Conservation (phyloP, 140 eudicot species). For the Stevia rebaudiana region DNA sequence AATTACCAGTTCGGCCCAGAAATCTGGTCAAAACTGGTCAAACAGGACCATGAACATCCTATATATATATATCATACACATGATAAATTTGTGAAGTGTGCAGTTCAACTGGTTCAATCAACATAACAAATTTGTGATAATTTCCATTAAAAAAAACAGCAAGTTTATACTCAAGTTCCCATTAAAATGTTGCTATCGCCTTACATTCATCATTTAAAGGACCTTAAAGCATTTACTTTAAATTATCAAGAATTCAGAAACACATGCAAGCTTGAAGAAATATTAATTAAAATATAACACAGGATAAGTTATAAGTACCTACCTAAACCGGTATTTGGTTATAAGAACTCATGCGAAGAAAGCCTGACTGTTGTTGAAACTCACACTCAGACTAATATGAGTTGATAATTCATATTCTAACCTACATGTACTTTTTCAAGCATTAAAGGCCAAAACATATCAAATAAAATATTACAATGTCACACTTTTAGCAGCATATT, state of each 20-base stretch:
- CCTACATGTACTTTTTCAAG: background rate
- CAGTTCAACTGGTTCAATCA: background rate
- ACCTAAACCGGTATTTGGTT: conserved; percentile 3
- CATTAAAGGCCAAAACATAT: background rate
- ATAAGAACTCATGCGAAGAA: background rate
- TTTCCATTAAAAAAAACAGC: background rate
- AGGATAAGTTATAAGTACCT: background rate
- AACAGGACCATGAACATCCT: no score
- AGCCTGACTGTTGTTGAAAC: background rate
- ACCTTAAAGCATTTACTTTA: background rate
- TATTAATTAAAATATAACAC: background rate
- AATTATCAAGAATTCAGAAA: background rate
- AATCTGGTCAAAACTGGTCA: no score
- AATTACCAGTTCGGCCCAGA: no score
- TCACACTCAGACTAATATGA: background rate
- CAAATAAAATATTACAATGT: background rate
- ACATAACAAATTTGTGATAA: no score
- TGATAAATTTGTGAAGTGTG: background rate
- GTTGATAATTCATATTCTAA: background rate
- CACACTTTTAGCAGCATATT: background rate
- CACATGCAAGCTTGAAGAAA: background rate
- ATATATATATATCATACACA: no score
- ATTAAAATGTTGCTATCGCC: background rate
- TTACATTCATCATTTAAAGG: background rate
- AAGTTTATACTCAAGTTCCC: no score